Evolutionary conservation across 2,329 filamentous ascomycete species (phyloP).

Genomic region (Fusarium veterinarium): DNA sequence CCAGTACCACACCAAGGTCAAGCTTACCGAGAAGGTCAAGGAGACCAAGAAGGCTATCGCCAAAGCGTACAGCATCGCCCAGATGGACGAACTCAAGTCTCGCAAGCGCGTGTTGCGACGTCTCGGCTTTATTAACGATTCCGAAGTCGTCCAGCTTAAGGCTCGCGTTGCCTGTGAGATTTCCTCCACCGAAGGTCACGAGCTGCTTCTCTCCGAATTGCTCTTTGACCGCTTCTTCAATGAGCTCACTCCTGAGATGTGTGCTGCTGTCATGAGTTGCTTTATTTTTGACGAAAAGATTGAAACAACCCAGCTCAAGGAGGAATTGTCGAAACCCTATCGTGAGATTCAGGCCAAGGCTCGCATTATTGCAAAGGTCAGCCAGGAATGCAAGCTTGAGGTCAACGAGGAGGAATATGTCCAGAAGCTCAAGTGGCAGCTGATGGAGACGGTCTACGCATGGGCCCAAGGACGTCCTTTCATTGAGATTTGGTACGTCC

Average conservation of each 20-base stretch:
- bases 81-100: slow-evolving; percentile 95
- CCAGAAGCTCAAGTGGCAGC: slow-evolving; percentile 87
- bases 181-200: slow-evolving; percentile 89
- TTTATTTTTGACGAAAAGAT: slow-evolving; percentile 99
- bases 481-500: slow-evolving; percentile 84
- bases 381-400: slow-evolving; percentile 90
- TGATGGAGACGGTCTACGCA: slow-evolving; percentile 95
- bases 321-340: slow-evolving; percentile 87
- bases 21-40: slow-evolving; percentile 83
- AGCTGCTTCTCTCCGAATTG: slow-evolving; percentile 90
- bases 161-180: slow-evolving; percentile 98
- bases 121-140: slow-evolving; percentile 94
- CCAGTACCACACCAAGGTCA: slow-evolving; percentile 85
- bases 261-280: slow-evolving; percentile 86
- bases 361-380: slow-evolving; percentile 89
- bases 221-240: slow-evolving; percentile 99
- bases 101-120: slow-evolving; percentile 95
- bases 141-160: slow-evolving; percentile 95
- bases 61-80: slow-evolving; percentile 86
- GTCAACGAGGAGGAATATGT: slow-evolving; percentile 97
- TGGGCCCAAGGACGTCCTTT: slow-evolving; percentile 94
- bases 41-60: slow-evolving; percentile 87
- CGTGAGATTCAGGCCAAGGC: slow-evolving; percentile 90
- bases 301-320: slow-evolving; percentile 79
- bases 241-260: slow-evolving; percentile 87